These are phyloP conservation scores for Nothophaeocryptopus gaeumannii DNA, from an alignment of 2,329 filamentous ascomycete genomes.

Conservation along the genomic window DNA sequence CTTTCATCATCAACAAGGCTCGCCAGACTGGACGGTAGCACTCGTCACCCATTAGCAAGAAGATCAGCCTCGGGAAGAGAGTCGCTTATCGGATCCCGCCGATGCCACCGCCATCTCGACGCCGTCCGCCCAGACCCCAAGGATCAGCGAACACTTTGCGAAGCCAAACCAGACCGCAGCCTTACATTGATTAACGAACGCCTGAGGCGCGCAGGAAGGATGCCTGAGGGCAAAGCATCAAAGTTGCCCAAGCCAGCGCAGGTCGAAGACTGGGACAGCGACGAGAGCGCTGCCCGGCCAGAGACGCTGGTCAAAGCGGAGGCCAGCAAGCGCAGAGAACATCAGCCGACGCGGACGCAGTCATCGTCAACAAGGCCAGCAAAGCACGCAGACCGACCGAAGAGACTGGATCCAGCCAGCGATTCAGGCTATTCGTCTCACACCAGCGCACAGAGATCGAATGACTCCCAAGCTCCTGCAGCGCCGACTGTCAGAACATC, in stretches of 20 bases:
- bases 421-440: conserved; percentile 62
- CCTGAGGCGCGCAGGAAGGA: background rate
- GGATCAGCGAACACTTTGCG: conserved; percentile 5
- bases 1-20: background rate
- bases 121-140: conserved; percentile 1
- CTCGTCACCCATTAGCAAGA: background rate
- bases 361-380: conserved; percentile 32
- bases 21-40: conserved; percentile 9
- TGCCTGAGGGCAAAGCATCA: conserved; percentile 8
- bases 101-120: background rate
- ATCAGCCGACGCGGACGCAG: conserved; percentile 1
- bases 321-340: conserved; percentile 36
- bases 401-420: conserved; percentile 50
- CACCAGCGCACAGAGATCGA: conserved; percentile 16
- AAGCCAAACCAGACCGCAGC: conserved; percentile 3
- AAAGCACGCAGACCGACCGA: conserved; percentile 23
- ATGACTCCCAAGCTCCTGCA: conserved; percentile 7
- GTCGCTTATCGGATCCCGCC: conserved; percentile 1
- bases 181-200: background rate
- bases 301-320: conserved; percentile 46
- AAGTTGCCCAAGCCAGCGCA: conserved; percentile 22
- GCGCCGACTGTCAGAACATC: conserved; percentile 7
- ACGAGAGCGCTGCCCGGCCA: conserved; percentile 42
- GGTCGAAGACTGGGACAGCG: conserved; percentile 44
- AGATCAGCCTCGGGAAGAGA: background rate